These are phyloP conservation scores for Fonsecaea multimorphosa DNA, from an alignment of 2,329 filamentous ascomycete genomes.

Conservation along the genomic window DNA sequence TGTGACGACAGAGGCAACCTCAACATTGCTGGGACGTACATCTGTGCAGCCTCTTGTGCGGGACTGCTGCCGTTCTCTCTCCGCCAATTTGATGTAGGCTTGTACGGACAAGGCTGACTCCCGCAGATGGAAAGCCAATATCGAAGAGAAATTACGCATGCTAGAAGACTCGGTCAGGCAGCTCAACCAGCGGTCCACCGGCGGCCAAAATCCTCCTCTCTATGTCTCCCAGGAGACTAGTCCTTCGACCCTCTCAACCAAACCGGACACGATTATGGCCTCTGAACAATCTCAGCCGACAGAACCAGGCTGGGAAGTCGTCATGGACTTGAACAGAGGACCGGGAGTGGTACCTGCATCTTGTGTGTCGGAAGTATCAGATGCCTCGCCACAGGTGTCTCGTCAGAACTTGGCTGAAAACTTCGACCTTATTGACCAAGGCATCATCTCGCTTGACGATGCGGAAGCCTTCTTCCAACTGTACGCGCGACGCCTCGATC, in stretches of 20 bases:
- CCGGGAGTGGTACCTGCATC: slow-evolving; percentile 56
- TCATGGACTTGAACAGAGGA: slow-evolving; percentile 48
- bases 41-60: background rate
- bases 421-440: slow-evolving; percentile 58
- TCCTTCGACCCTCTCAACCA: background rate
- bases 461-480: slow-evolving; percentile 60
- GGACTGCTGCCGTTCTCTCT: background rate
- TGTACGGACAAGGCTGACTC: slow-evolving; percentile 12
- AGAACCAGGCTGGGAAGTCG: slow-evolving; percentile 45
- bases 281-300: slow-evolving; percentile 35
- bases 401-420: slow-evolving; percentile 42
- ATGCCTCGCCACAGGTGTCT: slow-evolving; percentile 46
- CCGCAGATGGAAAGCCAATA: slow-evolving; percentile 49
- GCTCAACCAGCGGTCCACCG: slow-evolving; percentile 16
- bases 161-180: slow-evolving; percentile 46
- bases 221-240: slow-evolving; percentile 31
- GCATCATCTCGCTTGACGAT: slow-evolving; percentile 54
- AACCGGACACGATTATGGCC: slow-evolving; percentile 11
- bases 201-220: slow-evolving; percentile 15
- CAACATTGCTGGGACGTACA: background rate
- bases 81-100: background rate
- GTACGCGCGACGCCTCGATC: slow-evolving; percentile 59
- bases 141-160: slow-evolving; percentile 46
- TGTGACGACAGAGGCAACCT: background rate
- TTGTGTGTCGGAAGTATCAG: slow-evolving; percentile 61